Evolutionary conservation across 129 eudicot genomes (phyloP), one percentile per base, ranked within the genome.

Genomic region (Tagetes patula): DNA sequence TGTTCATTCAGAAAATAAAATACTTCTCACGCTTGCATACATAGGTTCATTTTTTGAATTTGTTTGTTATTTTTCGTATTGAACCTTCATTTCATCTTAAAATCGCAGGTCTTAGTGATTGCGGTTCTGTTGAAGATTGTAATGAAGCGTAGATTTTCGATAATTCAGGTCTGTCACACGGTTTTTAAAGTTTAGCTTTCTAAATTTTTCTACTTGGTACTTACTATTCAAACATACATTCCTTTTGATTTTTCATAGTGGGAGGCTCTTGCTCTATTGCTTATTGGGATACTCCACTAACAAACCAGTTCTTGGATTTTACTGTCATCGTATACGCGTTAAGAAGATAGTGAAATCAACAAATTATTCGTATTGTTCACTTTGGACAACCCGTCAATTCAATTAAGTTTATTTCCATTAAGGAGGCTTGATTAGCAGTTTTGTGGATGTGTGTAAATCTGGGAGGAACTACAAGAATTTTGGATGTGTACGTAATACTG

Each of bases 221-320:
- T 62, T 11, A 6, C 73, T 64, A 67, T 11, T 8, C 50, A 37
- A 34, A 47, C 50, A 8, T 31, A 45, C 36, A 3, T 61, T 33
- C 30, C 33, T 81, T 46, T 61, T 50, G 14, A 8, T 37, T 81
- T 45, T 61, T 56, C 38, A 83, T 82, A 95, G 99, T 95, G 99
- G 97, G 99, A 95, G 81, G 99, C 99, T 86, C 97, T 95, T 82
- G 97, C 99, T 55, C 77, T 95, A 75, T 78, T 95, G 82, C 99
- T 95, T 53, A 95, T 95, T 65, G 99, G 99, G 63, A 95, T 95
- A 34, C 88, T 96, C 71, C 84, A 91, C 54, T 91, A 95, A 76
- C 99, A 95, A 77, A 85, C 27, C 27, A 20, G 27, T 20, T 20
- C 0, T 20, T 20, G 27, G 27, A 20, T 0, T 20, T 20, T 20